Evolutionary conservation across 371 early-diverging fungal genomes (phyloP).

Genomic region (Rhizopus stolonifer): DNA sequence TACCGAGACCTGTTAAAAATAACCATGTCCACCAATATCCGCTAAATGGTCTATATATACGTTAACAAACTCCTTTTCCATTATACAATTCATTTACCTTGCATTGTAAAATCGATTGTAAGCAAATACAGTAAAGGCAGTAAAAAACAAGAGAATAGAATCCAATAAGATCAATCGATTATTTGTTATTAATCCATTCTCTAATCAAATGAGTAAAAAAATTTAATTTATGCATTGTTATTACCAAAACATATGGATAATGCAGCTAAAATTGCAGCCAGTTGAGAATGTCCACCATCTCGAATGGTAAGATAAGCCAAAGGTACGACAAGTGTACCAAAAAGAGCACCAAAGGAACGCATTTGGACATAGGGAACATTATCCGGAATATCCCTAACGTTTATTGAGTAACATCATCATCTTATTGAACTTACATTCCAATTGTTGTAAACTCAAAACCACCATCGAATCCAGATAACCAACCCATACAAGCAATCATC

Average conservation of each 20-base stretch:
- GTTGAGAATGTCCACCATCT: constrained; percentile 69
- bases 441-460: constrained; percentile 82
- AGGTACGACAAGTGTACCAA: constrained; percentile 78
- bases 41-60: constrained; percentile 52
- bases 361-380: constrained; percentile 84
- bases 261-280: constrained; percentile 70
- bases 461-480: constrained; percentile 82
- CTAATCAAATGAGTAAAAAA: constrained; percentile 38
- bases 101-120: constrained; percentile 79
- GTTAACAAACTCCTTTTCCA: not conserved
- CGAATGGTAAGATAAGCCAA: constrained; percentile 80
- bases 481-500: constrained; percentile 80
- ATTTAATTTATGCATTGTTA: constrained; percentile 1
- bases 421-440: constrained; percentile 59
- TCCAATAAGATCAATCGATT: constrained; percentile 90
- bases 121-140: constrained; percentile 66
- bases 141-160: constrained; percentile 84
- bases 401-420: not conserved
- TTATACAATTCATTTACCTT: constrained; percentile 14
- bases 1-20: constrained; percentile 64
- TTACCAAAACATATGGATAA: constrained; percentile 70
- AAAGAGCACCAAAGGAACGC: constrained; percentile 72
- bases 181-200: constrained; percentile 88
- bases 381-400: constrained; percentile 34
- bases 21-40: constrained; percentile 75